Base-by-base conservation (phyloP, 805 yeast species). In the Sungouiozyma intestinalis region DNA sequence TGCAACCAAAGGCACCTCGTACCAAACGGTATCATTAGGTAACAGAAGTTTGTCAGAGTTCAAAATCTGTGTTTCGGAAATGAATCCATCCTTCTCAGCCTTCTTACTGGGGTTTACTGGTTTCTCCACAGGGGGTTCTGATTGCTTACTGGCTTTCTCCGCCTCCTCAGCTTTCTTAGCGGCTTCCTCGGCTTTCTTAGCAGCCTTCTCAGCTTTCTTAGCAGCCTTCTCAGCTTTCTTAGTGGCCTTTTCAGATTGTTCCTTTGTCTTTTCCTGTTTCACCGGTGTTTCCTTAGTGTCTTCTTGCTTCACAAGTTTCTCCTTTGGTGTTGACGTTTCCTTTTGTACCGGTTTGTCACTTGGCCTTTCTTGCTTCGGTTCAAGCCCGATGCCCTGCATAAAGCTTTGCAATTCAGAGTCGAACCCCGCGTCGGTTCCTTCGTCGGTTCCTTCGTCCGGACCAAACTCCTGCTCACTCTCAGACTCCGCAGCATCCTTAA, bases 11-110 rank as follows among this genome's bases (percentile, higher is more conserved):
- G 77, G 72, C n/a, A 73, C 62, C 45, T 79, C 74, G 60, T 77
- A 85, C 96, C 97, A 88, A 49, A 81, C 85, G 17, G 74, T 65
- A 49, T 80, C 74, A 31, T 79, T 73, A 35, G 81, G 78, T 33
- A 87, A 63, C 0, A 69, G 43, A 31, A 84, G 66, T 47, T 73
- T 79, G 39, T 74, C 74, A 5, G 80, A 66, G 39, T 67, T 66
- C 21, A 82, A 79, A 2, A 81, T 48, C 24, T 50, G 43, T 15
- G 45, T 56, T 53, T 46, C 61, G 36, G 54, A 60, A 42, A 52
- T 59, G 53, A 55, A 59, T 50, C 61, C 57, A 49, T 56, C 58
- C 40, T 52, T 24, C 29, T 7, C 29, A 24, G 29, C 29, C 6
- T 55, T 47, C 46, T 37, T 27, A 45, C 45, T 33, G 45, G 45